phyloP scores from a whole-genome alignment of 345 rosid genomes.

The Linum lewisii region DNA sequence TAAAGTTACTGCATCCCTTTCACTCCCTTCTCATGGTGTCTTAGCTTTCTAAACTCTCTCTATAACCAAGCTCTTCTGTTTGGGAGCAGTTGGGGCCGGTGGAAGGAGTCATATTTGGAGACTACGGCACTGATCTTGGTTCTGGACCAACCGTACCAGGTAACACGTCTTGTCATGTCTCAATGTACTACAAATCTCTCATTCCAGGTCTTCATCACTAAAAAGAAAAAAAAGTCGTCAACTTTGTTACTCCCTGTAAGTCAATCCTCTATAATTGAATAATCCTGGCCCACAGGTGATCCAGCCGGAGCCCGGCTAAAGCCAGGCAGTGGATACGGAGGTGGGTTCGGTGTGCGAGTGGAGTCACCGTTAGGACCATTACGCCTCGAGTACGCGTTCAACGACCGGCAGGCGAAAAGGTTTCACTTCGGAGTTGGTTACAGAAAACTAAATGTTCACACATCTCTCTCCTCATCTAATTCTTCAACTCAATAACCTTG shows the following conservation, averaged over 20 bases:
- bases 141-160: constrained; percentile 80
- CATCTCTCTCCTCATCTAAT: too few relatives aligned
- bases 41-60: background rate
- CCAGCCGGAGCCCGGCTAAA: constrained; percentile 92
- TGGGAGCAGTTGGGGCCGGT: constrained; percentile 68
- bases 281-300: constrained; percentile 40
- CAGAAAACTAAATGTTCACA: constrained; percentile 20
- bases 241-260: too few relatives aligned
- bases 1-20: constrained; percentile 9
- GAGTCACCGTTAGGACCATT: constrained; percentile 86
- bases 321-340: constrained; percentile 91
- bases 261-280: background rate
- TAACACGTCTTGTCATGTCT: constrained; percentile 16
- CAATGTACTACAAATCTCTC: background rate
- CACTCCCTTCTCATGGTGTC: background rate
- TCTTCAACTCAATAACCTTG: too few relatives aligned
- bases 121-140: constrained; percentile 85
- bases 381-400: constrained; percentile 79
- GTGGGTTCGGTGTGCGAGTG: constrained; percentile 74
- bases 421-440: constrained; percentile 92
- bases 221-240: too few relatives aligned
- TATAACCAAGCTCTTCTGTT: background rate
- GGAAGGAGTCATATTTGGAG: constrained; percentile 75
- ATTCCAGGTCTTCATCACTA: too few relatives aligned
- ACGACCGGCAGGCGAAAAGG: constrained; percentile 48